These are phyloP conservation scores for Pinus albicaulis DNA, from an alignment of 75 land plant genomes.

Conservation along the genomic window DNA sequence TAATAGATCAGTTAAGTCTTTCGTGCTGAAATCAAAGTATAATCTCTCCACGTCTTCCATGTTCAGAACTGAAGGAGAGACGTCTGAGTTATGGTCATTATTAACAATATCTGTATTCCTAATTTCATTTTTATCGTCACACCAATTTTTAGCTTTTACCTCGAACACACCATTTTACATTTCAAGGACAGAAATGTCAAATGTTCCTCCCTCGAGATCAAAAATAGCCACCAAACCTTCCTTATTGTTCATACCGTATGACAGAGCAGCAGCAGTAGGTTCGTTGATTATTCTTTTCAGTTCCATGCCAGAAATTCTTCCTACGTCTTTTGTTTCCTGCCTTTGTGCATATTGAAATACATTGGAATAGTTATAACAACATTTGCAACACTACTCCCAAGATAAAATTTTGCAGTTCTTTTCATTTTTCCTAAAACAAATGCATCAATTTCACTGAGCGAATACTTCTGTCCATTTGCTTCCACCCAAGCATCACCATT, in stretches of 20 bases:
- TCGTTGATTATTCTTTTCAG: conserved; percentile 67
- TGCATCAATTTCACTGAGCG: conserved; percentile 75
- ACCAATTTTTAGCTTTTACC: conserved; percentile 30
- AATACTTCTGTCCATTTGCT: conserved; percentile 62
- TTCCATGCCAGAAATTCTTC: conserved; percentile 67
- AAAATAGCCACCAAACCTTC: conserved; percentile 61
- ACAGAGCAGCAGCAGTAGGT: conserved; percentile 74
- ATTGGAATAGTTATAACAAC: conserved; percentile 30
- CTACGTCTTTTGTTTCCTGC: conserved; percentile 75
- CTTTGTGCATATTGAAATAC: conserved; percentile 74
- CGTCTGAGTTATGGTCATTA: too few relatives aligned
- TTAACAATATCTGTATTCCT: too few relatives aligned
- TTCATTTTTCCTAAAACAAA: conserved; percentile 70
- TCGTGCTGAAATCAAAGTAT: too few relatives aligned
- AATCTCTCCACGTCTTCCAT: too few relatives aligned
- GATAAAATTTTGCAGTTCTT: conserved; percentile 64
- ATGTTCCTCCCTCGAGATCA: conserved; percentile 80
- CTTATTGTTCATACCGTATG: conserved; percentile 70
- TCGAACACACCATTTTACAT: conserved; percentile 64
- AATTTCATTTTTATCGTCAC: too few relatives aligned
- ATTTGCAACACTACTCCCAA: conserved; percentile 28
- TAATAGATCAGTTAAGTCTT: too few relatives aligned
- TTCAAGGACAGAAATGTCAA: conserved; percentile 70
- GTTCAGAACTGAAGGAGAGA: too few relatives aligned
- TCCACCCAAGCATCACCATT: conserved; percentile 88